Percentiles rank a stretch among this genome's conserved stretches.
Conservation (phyloP, 2,329 filamentous ascomycete species). For the Septoria linicola region DNA sequence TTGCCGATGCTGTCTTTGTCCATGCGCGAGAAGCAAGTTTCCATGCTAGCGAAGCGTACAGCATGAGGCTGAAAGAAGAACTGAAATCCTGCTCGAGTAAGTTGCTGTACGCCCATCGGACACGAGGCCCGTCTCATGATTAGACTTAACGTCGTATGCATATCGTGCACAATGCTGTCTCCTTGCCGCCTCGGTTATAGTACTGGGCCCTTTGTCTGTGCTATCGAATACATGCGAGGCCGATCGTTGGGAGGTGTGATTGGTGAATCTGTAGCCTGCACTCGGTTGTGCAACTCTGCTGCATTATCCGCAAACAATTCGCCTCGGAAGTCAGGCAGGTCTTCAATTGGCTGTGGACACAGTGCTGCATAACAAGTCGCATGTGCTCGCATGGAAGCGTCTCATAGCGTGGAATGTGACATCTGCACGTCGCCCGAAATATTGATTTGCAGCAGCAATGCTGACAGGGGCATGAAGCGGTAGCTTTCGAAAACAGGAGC, state of each 20-base stretch:
- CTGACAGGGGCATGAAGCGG: slow-evolving; percentile 1
- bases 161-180: slow-evolving; percentile 1
- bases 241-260: slow-evolving; percentile 12
- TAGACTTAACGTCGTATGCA: slow-evolving; percentile 6
- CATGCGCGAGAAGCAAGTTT: neutral
- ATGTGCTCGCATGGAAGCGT: slow-evolving; percentile 10
- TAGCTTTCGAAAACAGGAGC: slow-evolving; percentile 11
- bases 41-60: slow-evolving; percentile 7
- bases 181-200: slow-evolving; percentile 17
- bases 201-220: slow-evolving; percentile 9
- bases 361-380: slow-evolving; percentile 7
- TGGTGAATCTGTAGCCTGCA: slow-evolving; percentile 2
- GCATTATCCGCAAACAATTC: slow-evolving; percentile 13
- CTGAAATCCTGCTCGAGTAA: slow-evolving; percentile 1
- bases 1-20: neutral
- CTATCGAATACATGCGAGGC: slow-evolving; percentile 8
- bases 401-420: slow-evolving; percentile 20
- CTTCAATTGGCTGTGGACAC: slow-evolving; percentile 10
- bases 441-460: neutral
- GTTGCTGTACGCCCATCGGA: slow-evolving; percentile 5
- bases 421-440: slow-evolving; percentile 21
- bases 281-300: slow-evolving; percentile 15
- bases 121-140: slow-evolving; percentile 16
- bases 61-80: slow-evolving; percentile 8
- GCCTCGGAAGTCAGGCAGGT: slow-evolving; percentile 1